Evolutionary conservation across 2,329 filamentous ascomycete species (phyloP).

Genomic region (Fusarium protoensiforme): DNA sequence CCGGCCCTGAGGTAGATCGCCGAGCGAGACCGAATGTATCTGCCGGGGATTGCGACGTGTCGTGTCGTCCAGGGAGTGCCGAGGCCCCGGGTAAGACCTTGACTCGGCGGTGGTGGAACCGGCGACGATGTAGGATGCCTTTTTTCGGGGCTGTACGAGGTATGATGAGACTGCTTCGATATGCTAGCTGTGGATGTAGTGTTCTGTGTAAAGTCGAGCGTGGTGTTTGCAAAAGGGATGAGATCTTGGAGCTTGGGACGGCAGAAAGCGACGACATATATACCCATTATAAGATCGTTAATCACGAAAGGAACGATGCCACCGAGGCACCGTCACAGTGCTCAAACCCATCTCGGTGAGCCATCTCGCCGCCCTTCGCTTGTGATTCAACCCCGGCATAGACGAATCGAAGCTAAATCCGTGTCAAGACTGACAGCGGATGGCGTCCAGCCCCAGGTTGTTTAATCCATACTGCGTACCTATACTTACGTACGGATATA

Average conservation of each 20-base stretch:
- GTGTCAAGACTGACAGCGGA: neutral
- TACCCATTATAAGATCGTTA: neutral
- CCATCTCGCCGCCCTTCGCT: neutral
- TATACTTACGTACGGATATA: neutral
- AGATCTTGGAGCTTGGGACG: neutral
- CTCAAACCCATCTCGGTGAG: neutral
- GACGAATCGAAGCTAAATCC: neutral
- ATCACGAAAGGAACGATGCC: neutral
- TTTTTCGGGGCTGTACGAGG: neutral
- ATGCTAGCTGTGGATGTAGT: neutral
- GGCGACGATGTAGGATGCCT: neutral
- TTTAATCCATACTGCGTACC: neutral
- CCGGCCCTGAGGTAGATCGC: slow-evolving; percentile 4
- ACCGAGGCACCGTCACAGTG: neutral
- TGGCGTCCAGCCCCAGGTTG: neutral
- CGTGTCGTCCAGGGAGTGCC: neutral
- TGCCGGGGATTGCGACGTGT: slow-evolving; percentile 9
- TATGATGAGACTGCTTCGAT: neutral
- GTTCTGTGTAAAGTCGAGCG: neutral
- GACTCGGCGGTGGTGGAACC: neutral
- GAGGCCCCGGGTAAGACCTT: neutral
- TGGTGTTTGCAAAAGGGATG: neutral
- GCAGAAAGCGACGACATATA: neutral
- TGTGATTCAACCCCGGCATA: neutral
- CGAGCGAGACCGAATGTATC: slow-evolving; percentile 4